phyloP scores from a whole-genome alignment of 495 filamentous ascomycete species.

The Astrothelium subdiscretum region DNA sequence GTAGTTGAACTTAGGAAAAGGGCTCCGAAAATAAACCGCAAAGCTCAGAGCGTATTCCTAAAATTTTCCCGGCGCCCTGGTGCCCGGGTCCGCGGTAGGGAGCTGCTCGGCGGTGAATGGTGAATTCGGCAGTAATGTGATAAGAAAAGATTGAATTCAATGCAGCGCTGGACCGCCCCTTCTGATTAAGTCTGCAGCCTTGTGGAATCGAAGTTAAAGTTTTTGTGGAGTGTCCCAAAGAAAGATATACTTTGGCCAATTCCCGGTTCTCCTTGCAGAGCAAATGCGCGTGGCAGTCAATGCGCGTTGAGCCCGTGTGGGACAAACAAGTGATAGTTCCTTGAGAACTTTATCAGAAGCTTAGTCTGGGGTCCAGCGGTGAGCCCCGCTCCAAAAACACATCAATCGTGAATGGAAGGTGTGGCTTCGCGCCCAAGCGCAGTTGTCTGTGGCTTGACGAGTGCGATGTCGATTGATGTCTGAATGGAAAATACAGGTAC shows the following conservation, averaged over 20 bases:
- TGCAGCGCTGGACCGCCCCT: too few species aligned
- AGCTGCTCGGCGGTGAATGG: too few species aligned
- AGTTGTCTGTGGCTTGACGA: background rate
- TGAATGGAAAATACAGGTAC: too few species aligned
- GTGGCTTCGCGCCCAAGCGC: background rate
- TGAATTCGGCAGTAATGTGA: too few species aligned
- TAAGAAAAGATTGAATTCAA: too few species aligned
- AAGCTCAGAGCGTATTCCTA: background rate
- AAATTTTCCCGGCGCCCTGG: background rate
- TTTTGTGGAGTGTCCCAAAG: background rate
- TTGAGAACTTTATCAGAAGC: too few species aligned
- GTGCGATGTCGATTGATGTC: background rate
- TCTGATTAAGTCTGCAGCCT: too few species aligned
- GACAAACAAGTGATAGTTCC: too few species aligned
- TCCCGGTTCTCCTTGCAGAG: background rate
- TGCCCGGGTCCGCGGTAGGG: too few species aligned
- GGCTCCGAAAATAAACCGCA: background rate
- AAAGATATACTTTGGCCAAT: background rate
- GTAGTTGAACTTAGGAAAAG: background rate
- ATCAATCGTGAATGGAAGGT: background rate
- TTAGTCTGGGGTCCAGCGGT: too few species aligned
- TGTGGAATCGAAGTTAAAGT: background rate
- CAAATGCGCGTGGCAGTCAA: background rate
- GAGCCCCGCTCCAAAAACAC: too few species aligned
- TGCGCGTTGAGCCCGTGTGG: background rate